Percentiles rank a stretch among this genome's conserved stretches.
These are phyloP conservation scores for Ogataea ganodermae DNA, from an alignment of 805 yeast species.

Conservation along the genomic window DNA sequence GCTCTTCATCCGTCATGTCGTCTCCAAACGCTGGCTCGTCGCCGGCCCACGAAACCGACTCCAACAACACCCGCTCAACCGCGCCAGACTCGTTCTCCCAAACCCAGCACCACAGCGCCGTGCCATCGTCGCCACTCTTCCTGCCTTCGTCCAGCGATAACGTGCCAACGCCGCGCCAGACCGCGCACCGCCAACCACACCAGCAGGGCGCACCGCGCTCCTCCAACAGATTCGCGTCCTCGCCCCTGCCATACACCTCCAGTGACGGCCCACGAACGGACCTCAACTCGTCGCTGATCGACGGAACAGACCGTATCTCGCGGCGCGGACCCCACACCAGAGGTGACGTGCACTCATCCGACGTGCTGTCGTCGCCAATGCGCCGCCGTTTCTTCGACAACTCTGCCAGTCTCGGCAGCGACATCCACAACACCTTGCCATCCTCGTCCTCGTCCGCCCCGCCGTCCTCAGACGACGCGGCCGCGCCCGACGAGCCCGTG, in stretches of 20 bases:
- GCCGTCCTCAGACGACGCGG: constrained; percentile 22
- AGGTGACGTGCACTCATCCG: constrained; percentile 77
- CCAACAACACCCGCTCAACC: constrained; percentile 28
- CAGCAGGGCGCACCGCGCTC: constrained; percentile 11
- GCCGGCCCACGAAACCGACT: constrained; percentile 26
- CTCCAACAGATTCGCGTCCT: constrained; percentile 36
- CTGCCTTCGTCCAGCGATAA: constrained; percentile 48
- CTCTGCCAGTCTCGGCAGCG: constrained; percentile 29
- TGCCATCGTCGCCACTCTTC: constrained; percentile 60
- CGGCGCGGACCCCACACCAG: constrained; percentile 56
- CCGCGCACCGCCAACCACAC: background rate
- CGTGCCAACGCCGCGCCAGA: constrained; percentile 15
- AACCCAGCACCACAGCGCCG: constrained; percentile 36
- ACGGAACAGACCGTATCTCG: constrained; percentile 20
- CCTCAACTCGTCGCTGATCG: constrained; percentile 15
- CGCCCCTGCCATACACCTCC: constrained; percentile 54
- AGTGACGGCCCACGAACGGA: constrained; percentile 44
- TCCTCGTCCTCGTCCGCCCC: constrained; percentile 27
- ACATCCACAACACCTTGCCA: constrained; percentile 16
- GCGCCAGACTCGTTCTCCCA: constrained; percentile 42
- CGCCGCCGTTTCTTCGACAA: constrained; percentile 62
- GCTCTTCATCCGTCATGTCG: constrained; percentile 24
- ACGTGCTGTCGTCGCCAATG: constrained; percentile 66
- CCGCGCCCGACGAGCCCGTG: constrained; percentile 62
- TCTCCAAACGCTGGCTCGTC: constrained; percentile 32